phyloP scores from a whole-genome alignment of 305 asterid species.

The Solanum hybrid region DNA sequence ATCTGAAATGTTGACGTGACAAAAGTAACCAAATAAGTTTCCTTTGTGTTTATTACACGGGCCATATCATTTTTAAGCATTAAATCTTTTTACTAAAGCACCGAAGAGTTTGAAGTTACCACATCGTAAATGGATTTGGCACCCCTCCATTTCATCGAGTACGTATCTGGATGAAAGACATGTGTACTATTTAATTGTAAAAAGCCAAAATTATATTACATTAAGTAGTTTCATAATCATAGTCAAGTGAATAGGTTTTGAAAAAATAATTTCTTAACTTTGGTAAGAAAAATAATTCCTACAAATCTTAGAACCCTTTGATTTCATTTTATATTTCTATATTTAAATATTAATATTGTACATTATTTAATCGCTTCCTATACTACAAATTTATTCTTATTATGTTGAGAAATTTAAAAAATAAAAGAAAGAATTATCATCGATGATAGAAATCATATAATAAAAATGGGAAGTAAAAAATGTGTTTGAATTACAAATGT shows the following conservation, averaged over 20 bases:
- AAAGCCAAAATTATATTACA: too few relatives aligned
- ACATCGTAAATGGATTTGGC: background rate
- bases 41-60: background rate
- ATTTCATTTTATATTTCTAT: background rate
- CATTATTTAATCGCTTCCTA: background rate
- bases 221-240: background rate
- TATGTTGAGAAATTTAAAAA: too few relatives aligned
- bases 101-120: background rate
- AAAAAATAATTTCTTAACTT: background rate
- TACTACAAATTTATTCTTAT: background rate
- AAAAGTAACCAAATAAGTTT: background rate
- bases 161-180: background rate
- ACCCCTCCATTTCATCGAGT: too few relatives aligned
- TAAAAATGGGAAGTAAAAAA: too few relatives aligned
- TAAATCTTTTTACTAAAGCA: background rate
- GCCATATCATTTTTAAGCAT: background rate
- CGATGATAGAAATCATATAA: too few relatives aligned
- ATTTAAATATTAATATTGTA: too few relatives aligned
- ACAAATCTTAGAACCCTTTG: background rate
- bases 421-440: too few relatives aligned
- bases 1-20: background rate
- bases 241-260: background rate
- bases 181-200: too few relatives aligned
- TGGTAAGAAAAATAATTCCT: background rate
- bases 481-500: too few relatives aligned